Conservation (phyloP, 2,329 filamentous ascomycete species). For the Xylaria sp. region DNA sequence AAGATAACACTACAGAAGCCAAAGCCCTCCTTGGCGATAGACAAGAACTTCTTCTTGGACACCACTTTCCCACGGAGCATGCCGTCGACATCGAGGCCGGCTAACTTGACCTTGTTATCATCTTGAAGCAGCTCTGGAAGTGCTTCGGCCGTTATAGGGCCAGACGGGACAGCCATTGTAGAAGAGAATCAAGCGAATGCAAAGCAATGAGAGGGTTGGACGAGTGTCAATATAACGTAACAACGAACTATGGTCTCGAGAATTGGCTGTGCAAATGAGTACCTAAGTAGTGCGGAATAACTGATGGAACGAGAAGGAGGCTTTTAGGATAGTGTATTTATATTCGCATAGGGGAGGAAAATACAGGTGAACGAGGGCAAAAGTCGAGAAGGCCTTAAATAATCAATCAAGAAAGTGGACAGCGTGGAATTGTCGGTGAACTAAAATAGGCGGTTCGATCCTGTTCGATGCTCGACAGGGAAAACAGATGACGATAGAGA, state of each 20-base stretch:
- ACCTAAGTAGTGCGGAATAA: neutral
- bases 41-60: conserved; percentile 84
- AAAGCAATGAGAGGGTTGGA: neutral
- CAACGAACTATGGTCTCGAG: neutral
- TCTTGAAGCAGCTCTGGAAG: conserved; percentile 70
- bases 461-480: neutral
- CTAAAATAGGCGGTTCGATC: conserved; percentile 7
- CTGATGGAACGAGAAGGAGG: neutral
- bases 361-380: neutral
- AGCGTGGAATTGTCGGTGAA: conserved; percentile 22
- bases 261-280: neutral
- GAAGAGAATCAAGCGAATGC: neutral
- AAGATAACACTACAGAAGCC: conserved; percentile 88
- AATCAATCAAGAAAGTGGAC: neutral
- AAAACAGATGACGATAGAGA: conserved; percentile 23
- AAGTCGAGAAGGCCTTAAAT: neutral
- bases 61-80: conserved; percentile 82
- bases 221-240: neutral
- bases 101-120: conserved; percentile 79
- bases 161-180: conserved; percentile 43
- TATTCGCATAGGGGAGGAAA: neutral
- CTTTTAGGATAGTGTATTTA: conserved; percentile 7
- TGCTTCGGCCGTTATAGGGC: conserved; percentile 64
- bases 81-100: conserved; percentile 81
- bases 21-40: conserved; percentile 77